Conservation (phyloP, 1,284 basidiomycete genomes). For the Meira miltonrushii region DNA sequence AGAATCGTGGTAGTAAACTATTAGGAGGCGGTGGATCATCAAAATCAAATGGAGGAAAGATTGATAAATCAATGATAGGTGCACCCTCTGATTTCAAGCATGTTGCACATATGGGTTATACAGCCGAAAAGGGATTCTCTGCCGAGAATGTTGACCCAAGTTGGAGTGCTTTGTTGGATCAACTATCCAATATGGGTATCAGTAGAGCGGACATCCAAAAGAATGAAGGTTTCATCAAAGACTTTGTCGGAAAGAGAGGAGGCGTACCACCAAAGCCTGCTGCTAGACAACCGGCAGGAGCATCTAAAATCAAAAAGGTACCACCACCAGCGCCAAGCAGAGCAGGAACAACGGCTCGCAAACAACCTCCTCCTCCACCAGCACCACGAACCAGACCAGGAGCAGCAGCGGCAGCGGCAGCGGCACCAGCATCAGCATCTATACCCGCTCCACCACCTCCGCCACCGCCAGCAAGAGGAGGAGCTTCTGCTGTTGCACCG, state of each 20-base stretch:
- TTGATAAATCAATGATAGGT: constrained; percentile 87
- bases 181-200: constrained; percentile 68
- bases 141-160: constrained; percentile 84
- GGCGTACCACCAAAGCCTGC: constrained; percentile 29
- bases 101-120: constrained; percentile 91
- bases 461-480: constrained; percentile 53
- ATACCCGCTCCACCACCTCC: constrained; percentile 36
- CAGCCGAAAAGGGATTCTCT: constrained; percentile 76
- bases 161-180: constrained; percentile 73
- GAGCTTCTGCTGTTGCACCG: constrained; percentile 40
- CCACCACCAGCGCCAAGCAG: constrained; percentile 58
- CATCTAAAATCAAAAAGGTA: constrained; percentile 57
- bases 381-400: constrained; percentile 23
- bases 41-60: constrained; percentile 57
- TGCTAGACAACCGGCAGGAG: constrained; percentile 34
- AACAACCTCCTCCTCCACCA: constrained; percentile 42
- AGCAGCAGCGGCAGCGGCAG: constrained; percentile 16
- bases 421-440: constrained; percentile 18
- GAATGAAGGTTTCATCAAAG: constrained; percentile 83
- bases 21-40: neutral
- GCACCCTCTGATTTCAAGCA: constrained; percentile 76
- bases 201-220: constrained; percentile 60
- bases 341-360: constrained; percentile 37
- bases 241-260: constrained; percentile 66
- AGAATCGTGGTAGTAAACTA: neutral